Evolutionary conservation across 1,139 yeast genomes (phyloP), one percentile per base, ranked within the genome.

Genomic region (Zygoascus sp.): DNA sequence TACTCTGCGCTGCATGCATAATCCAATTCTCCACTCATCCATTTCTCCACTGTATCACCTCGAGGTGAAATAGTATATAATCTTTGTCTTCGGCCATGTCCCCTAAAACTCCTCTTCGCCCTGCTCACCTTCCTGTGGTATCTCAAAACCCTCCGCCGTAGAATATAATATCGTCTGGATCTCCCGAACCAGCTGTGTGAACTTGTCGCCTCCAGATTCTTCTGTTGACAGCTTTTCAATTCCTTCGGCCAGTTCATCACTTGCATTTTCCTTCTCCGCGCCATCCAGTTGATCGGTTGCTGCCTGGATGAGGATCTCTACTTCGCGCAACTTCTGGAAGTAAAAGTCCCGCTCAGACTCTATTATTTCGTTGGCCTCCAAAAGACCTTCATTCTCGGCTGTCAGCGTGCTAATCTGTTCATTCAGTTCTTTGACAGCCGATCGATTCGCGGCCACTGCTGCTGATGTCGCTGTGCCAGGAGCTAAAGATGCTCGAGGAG

Each of bases 311-410:
- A 90, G 67, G 28, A 88, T 79, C 65, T 92, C 98, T 51, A 92
- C 86, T 51, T 85, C 95, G 52, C 96, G 77, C 46, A 92, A 72
- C 67, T 92, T 92, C 58, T 84, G 83, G 67, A 87, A 92, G 65
- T 92, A 92, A 59, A 92, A 89, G 61, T 87, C 85, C 51, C 97
- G 77, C 62, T 94, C 98, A 0, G 62, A 51, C 38, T 57, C 60
- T 49, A 86, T 70, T 23, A 62, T 51, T 40, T 62, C 66, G 16
- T 17, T 54, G 7, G 64, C 59, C 52, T 80, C 82, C 23, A 69
- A 69, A 37, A 79, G 58, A 56, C 83, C 87, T 13, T 72, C 73
- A 25, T 68, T 69, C 42, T 75, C 69, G 2, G 60, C 61, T 17
- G 67, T 66, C 39, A 80, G 63, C 45, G 73, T 75, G 8, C 63